Evolutionary conservation across 345 rosid genomes (phyloP), one percentile per base, ranked within the genome.

Genomic region (Erysimum cheiranthoides): DNA sequence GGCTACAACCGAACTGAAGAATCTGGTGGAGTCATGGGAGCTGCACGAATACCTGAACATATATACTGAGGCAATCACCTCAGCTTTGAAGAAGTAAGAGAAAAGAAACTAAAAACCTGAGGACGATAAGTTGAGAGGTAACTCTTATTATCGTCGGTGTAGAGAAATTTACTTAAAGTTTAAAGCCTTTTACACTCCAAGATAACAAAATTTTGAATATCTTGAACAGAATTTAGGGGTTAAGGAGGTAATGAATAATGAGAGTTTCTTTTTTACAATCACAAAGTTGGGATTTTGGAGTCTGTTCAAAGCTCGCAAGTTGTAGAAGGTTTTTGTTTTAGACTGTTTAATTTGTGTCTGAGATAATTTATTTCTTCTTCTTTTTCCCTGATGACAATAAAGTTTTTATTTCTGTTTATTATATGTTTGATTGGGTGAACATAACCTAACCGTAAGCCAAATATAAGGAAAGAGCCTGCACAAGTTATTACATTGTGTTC

Each of bases 81-180:
- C 68, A 59, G 64, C 77, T 28, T 72, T 50, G 27, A 78, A 66
- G 50, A 72, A 72, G n/a, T 78, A 60, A 78, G 64, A 57, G 31
- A 47, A 49, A 34, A 58, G 27, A 42, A 50, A 21, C 49, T 14
- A 34, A 39, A 38, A 50, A 58, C 2, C 42, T 31, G 57, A 68
- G 70, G 63, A 54, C 35, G 76, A 70, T 54, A 45, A 38, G 53
- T 60, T 56, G 76, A 70, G 80, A 78, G 73, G 63, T 58, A 72
- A 71, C 72, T 77, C 68, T 51, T 36, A 42, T 38, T 58, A 64
- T 66, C 61, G 67, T 65, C 61, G 42, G 47, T 71, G 80, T 77
- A 46, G 71, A 76, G 71, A 64, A 64, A 64, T 16, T 51, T 51
- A 27, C 66, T 56, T 68, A 21, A 75, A 63, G 43, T 42, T 74